Percentiles rank a stretch among this genome's conserved stretches.
These are phyloP conservation scores for Luzula sylvatica DNA, from an alignment of 176 grass and related monocot genomes.

Conservation along the genomic window DNA sequence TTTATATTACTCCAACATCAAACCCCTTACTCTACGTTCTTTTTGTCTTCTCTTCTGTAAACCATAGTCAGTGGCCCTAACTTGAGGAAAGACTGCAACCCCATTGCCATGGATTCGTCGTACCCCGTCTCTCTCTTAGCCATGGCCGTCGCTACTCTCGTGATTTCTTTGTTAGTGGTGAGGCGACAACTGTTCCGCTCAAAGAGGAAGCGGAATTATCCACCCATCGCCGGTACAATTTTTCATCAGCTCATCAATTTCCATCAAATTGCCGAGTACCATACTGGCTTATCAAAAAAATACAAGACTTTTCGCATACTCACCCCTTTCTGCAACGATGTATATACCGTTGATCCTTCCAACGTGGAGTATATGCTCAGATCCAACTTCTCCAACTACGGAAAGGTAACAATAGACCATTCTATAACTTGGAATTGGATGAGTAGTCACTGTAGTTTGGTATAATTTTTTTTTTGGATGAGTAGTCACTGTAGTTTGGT, in stretches of 20 bases:
- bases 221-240: constrained; percentile 52
- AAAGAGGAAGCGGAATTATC: no score
- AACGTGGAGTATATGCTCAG: constrained; percentile 71
- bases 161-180: no score
- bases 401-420: constrained; percentile 28
- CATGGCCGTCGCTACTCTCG: no score
- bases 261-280: constrained; percentile 37
- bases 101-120: no score
- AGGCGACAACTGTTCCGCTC: no score
- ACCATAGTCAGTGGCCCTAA: no score
- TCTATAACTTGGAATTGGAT: neutral
- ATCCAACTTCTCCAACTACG: constrained; percentile 76
- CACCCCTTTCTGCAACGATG: constrained; percentile 34
- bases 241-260: constrained; percentile 48
- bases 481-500: neutral
- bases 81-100: no score
- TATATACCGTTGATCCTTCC: constrained; percentile 55
- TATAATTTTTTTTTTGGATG: neutral
- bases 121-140: no score
- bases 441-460: no score
- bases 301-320: constrained; percentile 66
- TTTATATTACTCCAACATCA: no score
- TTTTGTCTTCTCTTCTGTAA: no score
- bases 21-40: no score
- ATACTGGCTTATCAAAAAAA: constrained; percentile 31